Base-by-base conservation (phyloP, 169 alveolate genomes). In the Plasmodium billcollinsi region DNA sequence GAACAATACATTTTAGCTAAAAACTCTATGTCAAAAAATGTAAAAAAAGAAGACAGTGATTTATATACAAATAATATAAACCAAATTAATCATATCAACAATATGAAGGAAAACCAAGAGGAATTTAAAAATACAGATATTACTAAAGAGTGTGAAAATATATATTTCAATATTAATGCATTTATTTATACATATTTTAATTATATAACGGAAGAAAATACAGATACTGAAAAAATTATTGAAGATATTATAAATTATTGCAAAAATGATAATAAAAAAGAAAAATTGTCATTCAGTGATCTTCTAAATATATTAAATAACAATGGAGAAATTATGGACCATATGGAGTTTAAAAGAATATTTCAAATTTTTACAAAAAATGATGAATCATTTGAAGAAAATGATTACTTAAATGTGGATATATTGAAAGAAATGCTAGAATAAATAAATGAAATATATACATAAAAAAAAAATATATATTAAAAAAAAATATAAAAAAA, bases 351-450 rank as follows among this genome's bases (percentile, higher is more conserved):
- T 18, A 70, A 50, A 58, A 83, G 86, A 50, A 83, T 83, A 54
- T 83, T 69, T 83, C 91, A 83, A 83, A 69, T 83, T 29, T 83
- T 83, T 83, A 70, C 91, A 83, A 71, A 83, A 63, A 83, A 73
- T 9, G 73, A 83, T 11, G 29, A 69, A 24, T 70, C 43, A 33
- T 50, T 69, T 52, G 52, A 83, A 47, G 73, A n/a, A 2, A 65
- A 61, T 9, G 91, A 83, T 5, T 67, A 12, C 56, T 20, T 83
- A 20, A 85, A 83, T 62, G 45, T 83, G 8, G 52, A 49, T 18
- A 39, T 20, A 49, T 70, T 83, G 50, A 54, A 61, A 49, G 39
- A 83, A 11, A 20, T 83, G 15, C 39, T 83, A 8, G 66, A 69
- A 63, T 83, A 58, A 54, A 43, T 18, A 26, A 8, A 29, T 26